Evolutionary conservation across 2,329 filamentous ascomycete species (phyloP).

Genomic region (Zymoseptoria crescenta): DNA sequence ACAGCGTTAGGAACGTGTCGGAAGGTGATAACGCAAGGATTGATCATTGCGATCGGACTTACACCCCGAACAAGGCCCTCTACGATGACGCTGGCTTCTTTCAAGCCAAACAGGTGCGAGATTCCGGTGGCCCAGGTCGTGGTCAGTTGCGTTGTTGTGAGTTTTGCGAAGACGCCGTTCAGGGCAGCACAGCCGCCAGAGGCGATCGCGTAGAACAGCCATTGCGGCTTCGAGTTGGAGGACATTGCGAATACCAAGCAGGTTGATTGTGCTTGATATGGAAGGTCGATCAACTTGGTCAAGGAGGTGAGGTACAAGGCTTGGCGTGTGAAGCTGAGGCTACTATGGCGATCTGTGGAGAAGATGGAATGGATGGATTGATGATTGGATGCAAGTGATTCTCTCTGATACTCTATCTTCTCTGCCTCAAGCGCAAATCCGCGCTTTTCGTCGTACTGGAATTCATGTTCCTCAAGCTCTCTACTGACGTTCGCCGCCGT

Average conservation of each 20-base stretch:
- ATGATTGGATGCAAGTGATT: not conserved
- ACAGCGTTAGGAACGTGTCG: not conserved
- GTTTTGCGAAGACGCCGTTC: conserved; percentile 76
- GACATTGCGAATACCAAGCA: conserved; percentile 5
- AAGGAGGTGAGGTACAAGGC: not conserved
- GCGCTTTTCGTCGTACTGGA: not conserved
- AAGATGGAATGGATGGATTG: not conserved
- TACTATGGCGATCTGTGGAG: not conserved
- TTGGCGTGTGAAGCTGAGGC: not conserved
- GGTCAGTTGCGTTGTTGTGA: conserved; percentile 59
- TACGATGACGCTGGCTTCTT: conserved; percentile 39
- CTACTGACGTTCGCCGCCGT: not conserved
- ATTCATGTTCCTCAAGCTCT: not conserved
- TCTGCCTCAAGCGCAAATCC: not conserved
- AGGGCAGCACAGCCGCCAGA: conserved; percentile 72
- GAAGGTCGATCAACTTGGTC: not conserved
- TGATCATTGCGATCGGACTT: conserved; percentile 23
- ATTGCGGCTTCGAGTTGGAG: conserved; percentile 25
- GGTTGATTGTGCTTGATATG: not conserved
- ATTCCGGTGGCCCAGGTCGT: conserved; percentile 45
- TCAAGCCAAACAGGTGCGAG: conserved; percentile 41
- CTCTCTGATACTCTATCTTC: no score
- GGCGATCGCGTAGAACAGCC: conserved; percentile 60
- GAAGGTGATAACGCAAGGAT: not conserved
- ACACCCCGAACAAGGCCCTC: conserved; percentile 47